Evolutionary conservation across 192 early-diverging fungal genomes (phyloP).

Genomic region (Rhizoclosmatium globosum): DNA sequence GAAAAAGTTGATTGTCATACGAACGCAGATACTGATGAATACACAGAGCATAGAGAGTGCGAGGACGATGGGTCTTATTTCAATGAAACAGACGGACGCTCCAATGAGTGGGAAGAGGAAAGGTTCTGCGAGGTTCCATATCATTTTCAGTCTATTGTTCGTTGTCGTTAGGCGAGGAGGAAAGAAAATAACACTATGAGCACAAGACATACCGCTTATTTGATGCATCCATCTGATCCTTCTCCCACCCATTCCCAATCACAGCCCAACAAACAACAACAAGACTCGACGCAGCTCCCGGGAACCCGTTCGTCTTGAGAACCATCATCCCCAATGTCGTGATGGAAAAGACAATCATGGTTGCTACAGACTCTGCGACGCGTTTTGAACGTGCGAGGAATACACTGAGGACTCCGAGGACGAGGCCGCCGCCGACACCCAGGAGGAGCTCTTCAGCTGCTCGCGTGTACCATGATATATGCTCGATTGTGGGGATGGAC

Average conservation of each 20-base stretch:
- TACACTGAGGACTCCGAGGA: constrained; percentile 34
- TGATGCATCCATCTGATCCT: constrained; percentile 31
- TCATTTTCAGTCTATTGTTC: constrained; percentile 37
- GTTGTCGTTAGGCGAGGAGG: neutral
- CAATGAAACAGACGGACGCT: constrained; percentile 42
- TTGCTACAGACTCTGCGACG: constrained; percentile 25
- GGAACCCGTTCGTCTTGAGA: constrained; percentile 44
- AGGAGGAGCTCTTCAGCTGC: constrained; percentile 43
- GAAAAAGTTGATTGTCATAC: constrained; percentile 39
- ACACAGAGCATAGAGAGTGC: constrained; percentile 34
- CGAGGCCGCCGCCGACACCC: constrained; percentile 40
- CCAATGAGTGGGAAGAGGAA: constrained; percentile 56
- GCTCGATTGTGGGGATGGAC: constrained; percentile 10
- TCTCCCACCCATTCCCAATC: constrained; percentile 40
- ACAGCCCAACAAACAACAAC: constrained; percentile 43
- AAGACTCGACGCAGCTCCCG: constrained; percentile 38
- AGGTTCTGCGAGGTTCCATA: constrained; percentile 50
- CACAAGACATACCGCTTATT: constrained; percentile 31
- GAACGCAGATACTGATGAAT: constrained; percentile 34
- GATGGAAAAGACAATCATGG: constrained; percentile 27
- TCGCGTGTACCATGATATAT: constrained; percentile 39
- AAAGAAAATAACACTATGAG: too few relatives aligned
- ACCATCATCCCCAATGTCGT: constrained; percentile 40
- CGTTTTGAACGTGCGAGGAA: constrained; percentile 9
- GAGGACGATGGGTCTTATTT: constrained; percentile 32